Conservation (phyloP, 345 rosid genomes). For the Brassica napus region Da-Ae NC_063445.1:4167501-4168000, state of each 20-base stretch:
- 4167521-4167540: background rate
- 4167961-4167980: background rate
- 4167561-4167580: background rate
- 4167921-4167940: background rate
- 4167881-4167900: background rate
- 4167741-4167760: constrained; percentile 24
- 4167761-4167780: constrained; percentile 20
- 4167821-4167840: background rate
- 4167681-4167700: constrained; percentile 9
- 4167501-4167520: background rate
- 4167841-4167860: background rate
- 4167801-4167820: background rate
- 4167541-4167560: background rate
- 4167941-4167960: background rate
- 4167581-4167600: background rate
- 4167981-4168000: background rate
- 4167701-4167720: constrained; percentile 2
- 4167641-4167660: background rate
- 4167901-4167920: background rate
- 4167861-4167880: background rate
- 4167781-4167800: constrained; percentile 12
- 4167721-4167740: background rate
- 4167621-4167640: background rate
- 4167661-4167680: constrained; percentile 18
- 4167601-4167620: background rate